Base-by-base conservation (phyloP, 768 basidiomycete species). In the Austroboletus eburneus region DNA sequence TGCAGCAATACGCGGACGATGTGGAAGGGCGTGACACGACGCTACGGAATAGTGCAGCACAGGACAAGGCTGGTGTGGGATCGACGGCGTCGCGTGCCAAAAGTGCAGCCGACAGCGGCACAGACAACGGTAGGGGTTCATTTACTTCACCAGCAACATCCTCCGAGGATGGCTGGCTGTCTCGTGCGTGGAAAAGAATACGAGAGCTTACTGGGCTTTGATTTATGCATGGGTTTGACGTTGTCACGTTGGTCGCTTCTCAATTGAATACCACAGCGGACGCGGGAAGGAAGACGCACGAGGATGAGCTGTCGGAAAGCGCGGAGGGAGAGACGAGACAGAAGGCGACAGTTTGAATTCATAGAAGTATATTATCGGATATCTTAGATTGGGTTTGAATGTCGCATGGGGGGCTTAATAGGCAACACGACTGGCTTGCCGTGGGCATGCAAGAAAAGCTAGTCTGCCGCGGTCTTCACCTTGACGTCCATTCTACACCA, bases 1-100 rank as follows among this genome's bases (percentile, higher is more conserved):
- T 98, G 34, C 81, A 98, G 67, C 80, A 82, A 52, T 98, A 87
- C 59, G 95, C 91, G 17, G 88, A 93, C 62, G 94, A 97, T 57
- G 77, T 90, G n/a, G 93, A 96, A 67, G 91, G 88, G 47, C 76
- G 74, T 48, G 56, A 58, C 41, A 46, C 58, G 20, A 49, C 57
- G 35, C 44, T 57, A 37, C 49, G 50, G 36, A 49, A 44, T 16
- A 35, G 41, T 17, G 34, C 46, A 37, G 35, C 39, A 30, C 51
- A 52, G 48, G 45, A 51, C 54, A 47, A 62, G 49, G 49, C 36
- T 56, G 52, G 53, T 30, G 27, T 40, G 29, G 45, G 49, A 52
- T 52, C 58, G 33, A 50, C 52, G 7, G 34, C 46, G 35, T 43
- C 58, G 18, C 43, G 46, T 51, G 52, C 61, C 43, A 48, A 53